phyloP scores from a whole-genome alignment of 106 monocot species.

The Chionographis japonica region DNA sequence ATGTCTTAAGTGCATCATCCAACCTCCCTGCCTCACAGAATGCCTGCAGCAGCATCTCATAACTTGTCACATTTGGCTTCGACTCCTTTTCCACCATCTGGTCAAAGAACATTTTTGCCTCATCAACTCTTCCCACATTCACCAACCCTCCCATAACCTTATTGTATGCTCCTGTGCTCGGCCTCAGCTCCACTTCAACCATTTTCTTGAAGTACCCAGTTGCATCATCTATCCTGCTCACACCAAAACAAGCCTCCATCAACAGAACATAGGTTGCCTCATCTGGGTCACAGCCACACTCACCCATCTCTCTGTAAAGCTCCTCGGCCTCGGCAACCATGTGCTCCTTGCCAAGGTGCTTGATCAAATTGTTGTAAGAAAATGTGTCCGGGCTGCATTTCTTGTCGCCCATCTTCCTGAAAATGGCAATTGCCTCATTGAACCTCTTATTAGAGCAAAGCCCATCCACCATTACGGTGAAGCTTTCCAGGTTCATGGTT shows the following conservation, averaged over 20 bases:
- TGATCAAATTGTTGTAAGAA: slow-evolving; percentile 87
- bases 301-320: slow-evolving; percentile 71
- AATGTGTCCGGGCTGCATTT: slow-evolving; percentile 59
- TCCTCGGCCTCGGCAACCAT: slow-evolving; percentile 53
- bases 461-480: slow-evolving; percentile 89
- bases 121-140: slow-evolving; percentile 49
- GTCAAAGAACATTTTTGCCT: slow-evolving; percentile 64
- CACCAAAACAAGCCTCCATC: slow-evolving; percentile 63
- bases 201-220: slow-evolving; percentile 72
- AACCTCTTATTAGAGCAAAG: slow-evolving; percentile 54
- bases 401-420: slow-evolving; percentile 69
- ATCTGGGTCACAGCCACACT: slow-evolving; percentile 51
- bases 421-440: slow-evolving; percentile 60
- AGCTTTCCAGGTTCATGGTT: slow-evolving; percentile 68
- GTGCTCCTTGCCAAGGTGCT: slow-evolving; percentile 56
- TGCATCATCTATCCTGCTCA: slow-evolving; percentile 63
- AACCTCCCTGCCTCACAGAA: slow-evolving; percentile 44
- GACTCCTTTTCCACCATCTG: slow-evolving; percentile 76
- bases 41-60: slow-evolving; percentile 56
- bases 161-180: slow-evolving; percentile 73
- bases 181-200: slow-evolving; percentile 61
- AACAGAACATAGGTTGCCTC: slow-evolving; percentile 82
- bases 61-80: slow-evolving; percentile 67
- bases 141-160: slow-evolving; percentile 69
- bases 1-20: slow-evolving; percentile 57